Base-by-base conservation (phyloP, 202 grass and related monocot species). In the Saccharum hybrid region DNA sequence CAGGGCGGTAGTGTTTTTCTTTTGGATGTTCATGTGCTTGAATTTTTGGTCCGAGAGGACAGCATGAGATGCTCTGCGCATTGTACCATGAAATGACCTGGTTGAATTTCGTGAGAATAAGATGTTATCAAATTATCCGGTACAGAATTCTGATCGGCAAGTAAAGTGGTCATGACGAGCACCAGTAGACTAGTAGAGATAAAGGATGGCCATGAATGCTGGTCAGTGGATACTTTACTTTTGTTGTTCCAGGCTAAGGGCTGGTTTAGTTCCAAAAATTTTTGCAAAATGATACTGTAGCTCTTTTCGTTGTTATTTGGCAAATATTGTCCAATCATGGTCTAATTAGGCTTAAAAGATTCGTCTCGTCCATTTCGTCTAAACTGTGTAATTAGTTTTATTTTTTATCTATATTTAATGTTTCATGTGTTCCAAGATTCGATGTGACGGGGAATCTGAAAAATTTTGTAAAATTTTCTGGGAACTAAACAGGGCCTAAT, bases 51-150 rank as follows among this genome's bases (percentile, higher is more conserved):
- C 45, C 19, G 0, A 59, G 42, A 59, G 46, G 62, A 81, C 77
- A 68, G 62, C 74, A 81, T 86, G 81, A 81, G 70, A 30, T 68
- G 78, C 30, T 60, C 54, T 75, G 77, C 15, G 11, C 19, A 26
- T 34, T 86, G 18, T 66, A 23, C 39, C 38, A 75, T 40, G 56
- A 18, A 49, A 48, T 48, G 3, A 9, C 52, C 38, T 62, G 9
- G 14, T 81, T 81, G 66, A 46, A 62, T 72, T 62, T 71, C 38
- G 40, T 71, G 22, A 68, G 1, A 10, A 26, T 14, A 68, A 57
- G 37, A 28, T 67, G 18, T 16, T 45, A 81, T 48, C 62, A 68
- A 39, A 48, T 68, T 18, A n/a, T 57, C 42, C 31, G 9, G 12
- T 23, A 31, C 21, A 12, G 21, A 63, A 71, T 69, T 81, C 40